phyloP scores from a whole-genome alignment of 352 stramenopile species.

The Phytophthora aleatoria region DNA sequence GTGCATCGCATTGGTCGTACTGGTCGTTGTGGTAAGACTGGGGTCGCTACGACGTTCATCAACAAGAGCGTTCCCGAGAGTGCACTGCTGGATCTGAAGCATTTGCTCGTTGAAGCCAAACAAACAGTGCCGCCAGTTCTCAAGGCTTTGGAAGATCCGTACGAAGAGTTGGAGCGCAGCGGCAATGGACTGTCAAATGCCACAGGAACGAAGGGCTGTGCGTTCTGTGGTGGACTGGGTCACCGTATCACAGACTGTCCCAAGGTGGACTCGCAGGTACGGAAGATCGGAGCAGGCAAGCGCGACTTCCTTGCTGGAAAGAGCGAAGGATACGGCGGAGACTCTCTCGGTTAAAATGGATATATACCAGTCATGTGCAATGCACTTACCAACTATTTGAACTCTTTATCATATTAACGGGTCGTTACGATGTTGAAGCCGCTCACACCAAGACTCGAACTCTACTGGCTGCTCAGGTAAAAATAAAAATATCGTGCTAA shows the following conservation, averaged over 20 bases:
- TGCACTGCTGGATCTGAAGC: constrained; percentile 98
- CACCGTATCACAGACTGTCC: constrained; percentile 99
- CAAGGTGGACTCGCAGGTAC: constrained; percentile 98
- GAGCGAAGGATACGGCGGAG: constrained; percentile 93
- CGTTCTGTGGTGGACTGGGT: constrained; percentile 98
- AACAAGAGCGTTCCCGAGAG: constrained; percentile 97
- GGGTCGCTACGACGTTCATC: constrained; percentile 99
- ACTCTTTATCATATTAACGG: not conserved
- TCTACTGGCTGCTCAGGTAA: too few relatives aligned
- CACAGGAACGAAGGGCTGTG: constrained; percentile 94
- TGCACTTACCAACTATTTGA: not conserved
- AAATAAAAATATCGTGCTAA: constrained; percentile 29
- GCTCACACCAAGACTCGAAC: not conserved
- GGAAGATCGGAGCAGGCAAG: constrained; percentile 92
- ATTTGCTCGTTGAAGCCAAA: constrained; percentile 98
- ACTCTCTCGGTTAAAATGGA: constrained; percentile 75
- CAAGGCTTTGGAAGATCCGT: constrained; percentile 97
- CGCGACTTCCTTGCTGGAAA: constrained; percentile 94
- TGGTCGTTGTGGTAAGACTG: constrained; percentile 97
- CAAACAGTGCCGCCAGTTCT: constrained; percentile 98
- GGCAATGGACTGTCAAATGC: constrained; percentile 56
- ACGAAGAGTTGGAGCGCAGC: constrained; percentile 81
- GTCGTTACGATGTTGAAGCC: constrained; percentile 26
- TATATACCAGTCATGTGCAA: not conserved
- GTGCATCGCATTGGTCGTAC: constrained; percentile 99